Evolutionary conservation across 2,329 filamentous ascomycete genomes (phyloP), one percentile per base, ranked within the genome.

Genomic region (Botrytis squamosa): DNA sequence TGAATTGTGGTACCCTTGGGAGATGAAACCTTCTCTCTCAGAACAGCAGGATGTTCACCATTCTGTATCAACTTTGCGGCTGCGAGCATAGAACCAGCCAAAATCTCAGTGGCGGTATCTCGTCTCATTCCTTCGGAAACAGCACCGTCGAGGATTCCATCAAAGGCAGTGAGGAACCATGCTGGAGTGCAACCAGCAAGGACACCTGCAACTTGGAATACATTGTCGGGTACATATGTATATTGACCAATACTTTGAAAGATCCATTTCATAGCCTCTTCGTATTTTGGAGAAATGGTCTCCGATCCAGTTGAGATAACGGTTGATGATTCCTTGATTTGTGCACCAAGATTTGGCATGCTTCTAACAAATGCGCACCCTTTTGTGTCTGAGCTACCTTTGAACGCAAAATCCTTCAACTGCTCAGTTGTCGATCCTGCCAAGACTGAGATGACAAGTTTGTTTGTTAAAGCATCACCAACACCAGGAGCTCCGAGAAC

Each of bases 391-490:
- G 52, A 46, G 38, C 25, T 40, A 42, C n/a, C 49, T n/a, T 60
- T 60, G 38, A 67, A 72, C 16, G 66, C 64, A 22, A 69, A 73
- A 4, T 29, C n/a, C 25, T 59, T 69, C n/a, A 73, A 36, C 10
- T 69, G 64, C 16, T 69, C 64, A 22, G 57, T 46, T 12, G 71
- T 44, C 18, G 71, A 69, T 18, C 71, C 71, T 18, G 71, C 71
- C 42, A 73, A 46, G n/a, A 73, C 71, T 20, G 71, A 73, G 42
- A 73, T 73, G 59, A 73, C 55, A n/a, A 73, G 71, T 44, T 73
- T 73, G 33, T 73, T 69, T 68, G 63, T 10, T 33, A 73, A 62
- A 59, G 71, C 71, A 44, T 73, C 55, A 10, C 63, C 71, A 22
- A 73, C 65, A 16, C 71, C 71, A 69, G 52, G 10, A 60, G 52